A percentile compares a stretch with the other conserved stretches of the same genome.
Evolutionary conservation across 1,284 basidiomycete species (phyloP).

Genomic region (Ustilago loliicola): DNA sequence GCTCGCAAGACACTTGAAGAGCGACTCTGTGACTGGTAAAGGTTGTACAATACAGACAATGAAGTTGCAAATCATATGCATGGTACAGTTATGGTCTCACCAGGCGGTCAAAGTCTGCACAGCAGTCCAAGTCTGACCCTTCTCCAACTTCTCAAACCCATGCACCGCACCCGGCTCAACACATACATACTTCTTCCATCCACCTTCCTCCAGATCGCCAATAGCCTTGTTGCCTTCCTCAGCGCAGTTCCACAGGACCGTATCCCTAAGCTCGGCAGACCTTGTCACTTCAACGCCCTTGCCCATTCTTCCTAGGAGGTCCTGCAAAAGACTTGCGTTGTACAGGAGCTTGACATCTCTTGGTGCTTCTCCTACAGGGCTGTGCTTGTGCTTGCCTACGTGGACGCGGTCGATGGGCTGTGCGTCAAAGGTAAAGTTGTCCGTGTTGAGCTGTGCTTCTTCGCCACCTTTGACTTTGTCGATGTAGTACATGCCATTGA

Average conservation of each 20-base stretch:
- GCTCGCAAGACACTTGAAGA: neutral
- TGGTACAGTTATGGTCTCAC: constrained; percentile 8
- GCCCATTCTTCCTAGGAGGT: constrained; percentile 42
- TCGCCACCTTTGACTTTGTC: constrained; percentile 53
- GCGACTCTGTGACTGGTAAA: too few relatives aligned
- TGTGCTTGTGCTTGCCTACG: constrained; percentile 40
- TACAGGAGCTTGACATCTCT: constrained; percentile 48
- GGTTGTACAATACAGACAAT: too few relatives aligned
- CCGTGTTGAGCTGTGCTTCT: constrained; percentile 28
- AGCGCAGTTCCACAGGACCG: constrained; percentile 71
- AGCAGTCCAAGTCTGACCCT: constrained; percentile 55
- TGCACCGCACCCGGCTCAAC: constrained; percentile 70
- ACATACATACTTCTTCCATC: constrained; percentile 70
- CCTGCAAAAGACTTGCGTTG: constrained; percentile 40
- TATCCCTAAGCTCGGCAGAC: constrained; percentile 50
- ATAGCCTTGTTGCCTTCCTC: constrained; percentile 67
- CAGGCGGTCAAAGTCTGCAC: constrained; percentile 47
- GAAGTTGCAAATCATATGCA: neutral
- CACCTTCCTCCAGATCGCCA: constrained; percentile 69
- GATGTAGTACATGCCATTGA: constrained; percentile 48
- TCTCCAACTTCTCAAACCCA: constrained; percentile 63
- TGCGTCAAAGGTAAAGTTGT: constrained; percentile 39
- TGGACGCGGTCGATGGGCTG: constrained; percentile 53
- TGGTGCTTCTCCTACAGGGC: constrained; percentile 15
- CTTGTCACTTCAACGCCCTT: constrained; percentile 53